A percentile compares a stretch with the other conserved stretches of the same genome.
Evolutionary conservation across 2,329 filamentous ascomycete genomes (phyloP).

Genomic region (Colletotrichum cordylinicola): DNA sequence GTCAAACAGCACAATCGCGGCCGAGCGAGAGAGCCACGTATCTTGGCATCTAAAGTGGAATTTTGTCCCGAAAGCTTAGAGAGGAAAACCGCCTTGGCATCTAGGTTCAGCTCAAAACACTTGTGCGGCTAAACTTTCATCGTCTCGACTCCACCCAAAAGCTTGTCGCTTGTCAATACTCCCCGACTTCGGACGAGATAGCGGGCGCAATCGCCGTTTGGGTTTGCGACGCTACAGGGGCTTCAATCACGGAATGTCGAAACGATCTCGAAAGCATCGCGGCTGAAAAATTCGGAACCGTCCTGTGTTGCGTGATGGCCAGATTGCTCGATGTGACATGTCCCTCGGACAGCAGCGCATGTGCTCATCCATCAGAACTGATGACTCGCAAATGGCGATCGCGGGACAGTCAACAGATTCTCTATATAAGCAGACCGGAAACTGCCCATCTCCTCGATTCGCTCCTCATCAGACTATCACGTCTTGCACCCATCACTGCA

Average conservation of each 20-base stretch:
- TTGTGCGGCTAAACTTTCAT: slow-evolving; percentile 14
- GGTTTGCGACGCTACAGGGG: neutral
- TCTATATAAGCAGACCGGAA: neutral
- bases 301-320: neutral
- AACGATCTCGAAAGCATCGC: neutral
- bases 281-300: neutral
- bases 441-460: neutral
- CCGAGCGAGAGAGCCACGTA: neutral
- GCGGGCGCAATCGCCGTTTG: neutral
- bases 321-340: neutral
- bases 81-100: neutral
- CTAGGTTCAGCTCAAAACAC: slow-evolving; percentile 1
- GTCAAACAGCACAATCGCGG: neutral
- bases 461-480: neutral
- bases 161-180: slow-evolving; percentile 9
- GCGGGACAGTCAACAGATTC: neutral
- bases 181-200: neutral
- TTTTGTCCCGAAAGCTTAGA: neutral
- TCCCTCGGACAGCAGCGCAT: neutral
- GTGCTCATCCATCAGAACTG: neutral
- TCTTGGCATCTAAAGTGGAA: neutral
- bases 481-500: no score
- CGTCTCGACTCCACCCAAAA: slow-evolving; percentile 11
- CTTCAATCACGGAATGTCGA: neutral
- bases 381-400: neutral